Evolutionary conservation across 1,284 basidiomycete species (phyloP).

Genomic region (Boletus smithii): DNA sequence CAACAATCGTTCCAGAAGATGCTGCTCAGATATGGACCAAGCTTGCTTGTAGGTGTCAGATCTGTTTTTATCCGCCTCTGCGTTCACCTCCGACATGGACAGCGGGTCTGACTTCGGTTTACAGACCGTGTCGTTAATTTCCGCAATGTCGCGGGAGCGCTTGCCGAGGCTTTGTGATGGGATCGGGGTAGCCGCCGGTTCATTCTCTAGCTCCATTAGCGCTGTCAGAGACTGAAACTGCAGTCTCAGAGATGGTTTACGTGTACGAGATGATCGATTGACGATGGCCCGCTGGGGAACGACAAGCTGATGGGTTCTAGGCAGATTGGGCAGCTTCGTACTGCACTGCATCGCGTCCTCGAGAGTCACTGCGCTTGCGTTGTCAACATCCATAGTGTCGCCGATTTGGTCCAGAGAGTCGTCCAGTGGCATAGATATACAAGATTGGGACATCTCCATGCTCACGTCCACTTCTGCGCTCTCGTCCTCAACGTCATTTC

Average conservation of each 20-base stretch:
- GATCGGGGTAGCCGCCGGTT: slow-evolving; percentile 9
- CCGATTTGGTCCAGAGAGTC: slow-evolving; percentile 3
- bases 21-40: slow-evolving; percentile 73
- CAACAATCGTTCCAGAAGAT: slow-evolving; percentile 65
- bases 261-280: slow-evolving; percentile 21
- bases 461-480: slow-evolving; percentile 56
- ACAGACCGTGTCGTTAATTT: slow-evolving; percentile 6
- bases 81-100: slow-evolving; percentile 16
- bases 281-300: slow-evolving; percentile 5
- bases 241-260: slow-evolving; percentile 36
- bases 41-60: slow-evolving; percentile 74
- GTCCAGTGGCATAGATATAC: slow-evolving; percentile 14
- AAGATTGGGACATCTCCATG: slow-evolving; percentile 15
- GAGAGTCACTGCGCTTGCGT: not conserved
- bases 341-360: slow-evolving; percentile 2
- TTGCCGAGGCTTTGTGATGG: slow-evolving; percentile 27
- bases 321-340: slow-evolving; percentile 2
- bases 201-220: slow-evolving; percentile 11
- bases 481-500: slow-evolving; percentile 56
- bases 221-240: slow-evolving; percentile 22
- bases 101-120: slow-evolving; percentile 23
- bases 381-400: slow-evolving; percentile 16
- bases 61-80: slow-evolving; percentile 42
- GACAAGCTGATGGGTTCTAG: slow-evolving; percentile 4
- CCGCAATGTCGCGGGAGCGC: slow-evolving; percentile 25